Evolutionary conservation across 768 basidiomycete genomes (phyloP).

Genomic region (Zangia roseola): DNA sequence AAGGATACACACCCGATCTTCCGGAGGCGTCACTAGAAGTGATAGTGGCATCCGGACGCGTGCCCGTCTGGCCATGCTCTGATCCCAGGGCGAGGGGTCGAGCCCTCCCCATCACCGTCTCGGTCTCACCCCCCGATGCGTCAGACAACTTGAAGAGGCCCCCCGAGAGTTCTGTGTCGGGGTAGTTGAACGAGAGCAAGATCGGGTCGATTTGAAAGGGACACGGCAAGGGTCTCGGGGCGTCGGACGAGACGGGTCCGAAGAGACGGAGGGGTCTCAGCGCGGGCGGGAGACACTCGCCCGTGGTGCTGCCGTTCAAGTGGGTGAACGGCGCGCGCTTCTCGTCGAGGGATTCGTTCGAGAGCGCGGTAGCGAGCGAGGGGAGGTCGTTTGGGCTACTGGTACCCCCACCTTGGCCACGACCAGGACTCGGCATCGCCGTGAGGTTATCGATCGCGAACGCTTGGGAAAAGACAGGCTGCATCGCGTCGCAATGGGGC

Average conservation of each 20-base stretch:
- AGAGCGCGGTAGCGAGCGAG: constrained; percentile 17
- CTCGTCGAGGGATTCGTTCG: constrained; percentile 17
- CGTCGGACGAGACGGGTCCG: constrained; percentile 4
- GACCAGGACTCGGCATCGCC: not conserved
- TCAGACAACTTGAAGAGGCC: too few species aligned
- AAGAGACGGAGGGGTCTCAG: constrained; percentile 22
- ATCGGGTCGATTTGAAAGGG: constrained; percentile 28
- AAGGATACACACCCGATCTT: too few species aligned
- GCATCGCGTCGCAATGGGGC: not conserved
- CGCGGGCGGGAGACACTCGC: constrained; percentile 20
- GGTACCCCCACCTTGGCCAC: not conserved
- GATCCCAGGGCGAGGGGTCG: too few species aligned
- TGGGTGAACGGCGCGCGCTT: not conserved
- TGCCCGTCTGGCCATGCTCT: too few species aligned
- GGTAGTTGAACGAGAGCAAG: constrained; percentile 20
- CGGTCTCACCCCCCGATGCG: too few species aligned
- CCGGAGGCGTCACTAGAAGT: too few species aligned
- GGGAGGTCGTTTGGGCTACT: constrained; percentile 8
- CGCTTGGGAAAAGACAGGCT: not conserved
- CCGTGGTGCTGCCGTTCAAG: too few species aligned
- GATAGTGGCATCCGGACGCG: too few species aligned
- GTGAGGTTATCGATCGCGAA: not conserved
- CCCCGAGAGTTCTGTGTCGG: not conserved
- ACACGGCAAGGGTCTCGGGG: not conserved
- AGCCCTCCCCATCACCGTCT: too few species aligned